Evolutionary conservation across 78 protist genomes (phyloP).

Genomic region (Ministeria vibrans): DNA sequence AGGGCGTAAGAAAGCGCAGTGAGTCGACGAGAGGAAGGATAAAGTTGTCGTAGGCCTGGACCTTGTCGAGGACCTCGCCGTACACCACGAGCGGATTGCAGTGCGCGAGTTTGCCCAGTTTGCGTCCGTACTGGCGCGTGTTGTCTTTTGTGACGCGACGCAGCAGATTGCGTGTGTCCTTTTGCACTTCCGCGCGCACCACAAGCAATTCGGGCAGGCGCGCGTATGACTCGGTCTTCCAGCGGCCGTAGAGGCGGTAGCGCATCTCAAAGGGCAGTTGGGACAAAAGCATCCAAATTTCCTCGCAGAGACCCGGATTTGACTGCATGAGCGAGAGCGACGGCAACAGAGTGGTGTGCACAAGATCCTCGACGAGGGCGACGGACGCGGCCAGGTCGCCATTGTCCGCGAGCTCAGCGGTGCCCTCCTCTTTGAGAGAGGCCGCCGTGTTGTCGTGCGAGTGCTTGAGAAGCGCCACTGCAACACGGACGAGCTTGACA

Average conservation of each 20-base stretch:
- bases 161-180: background rate
- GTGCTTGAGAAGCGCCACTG: no score
- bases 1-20: background rate
- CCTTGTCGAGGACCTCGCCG: slow-evolving; percentile 19
- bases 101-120: slow-evolving; percentile 23
- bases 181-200: background rate
- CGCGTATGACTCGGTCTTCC: background rate
- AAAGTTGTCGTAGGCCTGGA: slow-evolving; percentile 29
- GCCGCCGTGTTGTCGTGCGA: no score
- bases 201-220: background rate
- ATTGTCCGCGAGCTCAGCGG: no score
- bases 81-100: background rate
- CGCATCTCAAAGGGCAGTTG: background rate
- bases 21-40: slow-evolving; percentile 19
- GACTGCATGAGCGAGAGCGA: background rate
- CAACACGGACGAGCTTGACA: background rate
- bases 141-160: slow-evolving; percentile 33
- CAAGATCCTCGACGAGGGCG: background rate
- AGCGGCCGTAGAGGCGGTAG: slow-evolving; percentile 1
- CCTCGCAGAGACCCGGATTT: background rate
- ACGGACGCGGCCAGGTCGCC: no score
- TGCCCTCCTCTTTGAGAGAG: no score
- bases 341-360: background rate
- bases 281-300: background rate
- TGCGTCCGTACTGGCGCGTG: slow-evolving; percentile 19